A percentile compares a stretch with the other conserved stretches of the same genome.
These are phyloP conservation scores for Glaciozyma martinii DNA, from an alignment of 768 basidiomycete species.

Conservation along the genomic window DNA sequence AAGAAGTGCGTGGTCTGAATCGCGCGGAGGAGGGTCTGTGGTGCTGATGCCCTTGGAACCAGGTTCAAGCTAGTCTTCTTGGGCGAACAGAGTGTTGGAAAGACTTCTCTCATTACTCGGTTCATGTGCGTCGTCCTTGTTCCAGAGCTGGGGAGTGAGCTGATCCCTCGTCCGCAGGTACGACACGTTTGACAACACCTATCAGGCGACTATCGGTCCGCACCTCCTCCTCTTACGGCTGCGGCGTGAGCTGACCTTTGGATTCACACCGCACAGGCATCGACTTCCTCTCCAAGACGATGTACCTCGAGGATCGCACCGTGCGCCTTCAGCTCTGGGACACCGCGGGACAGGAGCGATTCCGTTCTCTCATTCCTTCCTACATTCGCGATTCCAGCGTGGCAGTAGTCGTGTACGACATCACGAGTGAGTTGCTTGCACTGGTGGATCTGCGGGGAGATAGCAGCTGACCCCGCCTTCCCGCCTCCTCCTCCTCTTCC, in stretches of 20 bases:
- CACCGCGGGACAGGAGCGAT: constrained; percentile 97
- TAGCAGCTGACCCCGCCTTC: constrained; percentile 1
- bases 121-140: constrained; percentile 37
- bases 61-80: constrained; percentile 38
- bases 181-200: constrained; percentile 99
- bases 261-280: constrained; percentile 47
- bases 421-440: constrained; percentile 69
- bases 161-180: constrained; percentile 67
- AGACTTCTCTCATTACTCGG: constrained; percentile 96
- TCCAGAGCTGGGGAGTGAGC: neutral
- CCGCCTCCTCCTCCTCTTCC: neutral
- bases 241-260: neutral
- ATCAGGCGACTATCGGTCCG: constrained; percentile 68
- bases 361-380: constrained; percentile 91
- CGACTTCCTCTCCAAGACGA: constrained; percentile 98
- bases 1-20: constrained; percentile 25
- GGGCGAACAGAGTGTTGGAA: constrained; percentile 57
- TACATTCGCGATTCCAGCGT: constrained; percentile 99
- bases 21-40: neutral
- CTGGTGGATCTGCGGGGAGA: neutral
- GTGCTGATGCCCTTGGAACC: neutral
- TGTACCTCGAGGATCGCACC: constrained; percentile 98
- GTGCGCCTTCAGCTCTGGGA: constrained; percentile 98
- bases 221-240: neutral
- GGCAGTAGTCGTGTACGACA: constrained; percentile 95